Evolutionary conservation across 306 rosid species (phyloP).

Genomic region (Cucurbita argyrosperma): DNA sequence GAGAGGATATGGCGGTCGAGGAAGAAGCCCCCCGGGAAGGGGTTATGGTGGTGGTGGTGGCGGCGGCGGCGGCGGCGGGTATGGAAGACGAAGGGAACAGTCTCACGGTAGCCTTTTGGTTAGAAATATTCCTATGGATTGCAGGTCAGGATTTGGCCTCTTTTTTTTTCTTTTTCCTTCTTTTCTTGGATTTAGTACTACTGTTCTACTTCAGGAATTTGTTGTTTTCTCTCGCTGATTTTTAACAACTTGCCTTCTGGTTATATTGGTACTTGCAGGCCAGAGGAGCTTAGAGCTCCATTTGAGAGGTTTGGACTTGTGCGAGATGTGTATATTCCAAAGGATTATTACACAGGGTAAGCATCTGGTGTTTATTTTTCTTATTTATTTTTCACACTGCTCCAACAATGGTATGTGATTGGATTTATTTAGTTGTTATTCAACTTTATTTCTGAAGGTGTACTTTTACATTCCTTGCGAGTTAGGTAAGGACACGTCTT

Average conservation of each 20-base stretch:
- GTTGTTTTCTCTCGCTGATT: neutral
- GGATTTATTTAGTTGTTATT: neutral
- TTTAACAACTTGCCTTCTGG: neutral
- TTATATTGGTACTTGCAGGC: conserved; percentile 18
- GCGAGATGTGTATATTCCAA: conserved; percentile 88
- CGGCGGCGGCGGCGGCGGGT: conserved; percentile 29
- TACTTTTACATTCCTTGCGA: neutral
- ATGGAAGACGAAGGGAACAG: conserved; percentile 64
- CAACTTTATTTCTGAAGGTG: neutral
- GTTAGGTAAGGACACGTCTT: neutral
- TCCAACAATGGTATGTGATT: neutral
- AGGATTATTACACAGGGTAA: conserved; percentile 93
- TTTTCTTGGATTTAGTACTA: neutral
- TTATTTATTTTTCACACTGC: neutral
- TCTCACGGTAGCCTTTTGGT: conserved; percentile 82
- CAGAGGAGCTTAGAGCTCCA: conserved; percentile 74
- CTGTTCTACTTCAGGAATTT: neutral
- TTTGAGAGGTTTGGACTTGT: conserved; percentile 91
- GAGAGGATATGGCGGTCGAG: conserved; percentile 78
- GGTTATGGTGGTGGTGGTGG: conserved; percentile 32
- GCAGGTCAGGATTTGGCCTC: conserved; percentile 25
- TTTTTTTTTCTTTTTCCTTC: neutral
- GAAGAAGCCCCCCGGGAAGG: conserved; percentile 34
- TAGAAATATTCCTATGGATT: conserved; percentile 82
- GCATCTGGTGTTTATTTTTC: neutral